Evolutionary conservation across 768 basidiomycete species (phyloP), one percentile per base, ranked within the genome.

Genomic region (Mycena metata): DNA sequence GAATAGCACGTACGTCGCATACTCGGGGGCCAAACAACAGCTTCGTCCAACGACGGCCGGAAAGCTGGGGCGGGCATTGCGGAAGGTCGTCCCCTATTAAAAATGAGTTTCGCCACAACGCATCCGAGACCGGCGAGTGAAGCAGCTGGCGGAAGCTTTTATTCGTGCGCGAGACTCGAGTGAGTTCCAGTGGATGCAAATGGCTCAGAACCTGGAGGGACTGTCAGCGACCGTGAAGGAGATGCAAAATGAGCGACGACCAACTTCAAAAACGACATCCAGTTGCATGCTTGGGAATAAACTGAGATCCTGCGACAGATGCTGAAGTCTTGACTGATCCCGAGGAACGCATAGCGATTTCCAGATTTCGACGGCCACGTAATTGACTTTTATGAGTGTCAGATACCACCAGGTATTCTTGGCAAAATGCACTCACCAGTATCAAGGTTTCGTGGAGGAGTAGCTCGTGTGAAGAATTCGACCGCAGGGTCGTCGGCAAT

Each of bases 101-200:
- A 33, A 67, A 67, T 8, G 66, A 60, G 17, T 43, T 45, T 10
- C 58, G 66, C 66, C 66, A 67, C 12, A 51, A 54, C 23, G 33
- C 45, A 17, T 67, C 59, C 2, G 66, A 49, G 33, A 67, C 23
- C 2, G 66, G 41, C 7, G 59, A 52, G 49, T 35, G 7, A 21
- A 67, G 58, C 23, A 67, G 36, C 11, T 60, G 50, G 24, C 21
- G 50, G 19, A 67, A 59, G 19, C 12, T 12, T 26, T 67, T 67
- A 26, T 24, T 52, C 10, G 59, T 47, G 17, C 57, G 59, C 16
- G 59, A 51, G 47, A 67, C 10, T 24, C 60, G 58, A 2, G 36
- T 15, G 19, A 67, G 66, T 49, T 55, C 51, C 19, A 67, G 50
- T 23, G 66, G 66, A 21, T 67, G 66, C 19, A 67, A 58, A 47